Conservation (phyloP, 2,329 filamentous ascomycete genomes). For the Capronia epimyces region DNA sequence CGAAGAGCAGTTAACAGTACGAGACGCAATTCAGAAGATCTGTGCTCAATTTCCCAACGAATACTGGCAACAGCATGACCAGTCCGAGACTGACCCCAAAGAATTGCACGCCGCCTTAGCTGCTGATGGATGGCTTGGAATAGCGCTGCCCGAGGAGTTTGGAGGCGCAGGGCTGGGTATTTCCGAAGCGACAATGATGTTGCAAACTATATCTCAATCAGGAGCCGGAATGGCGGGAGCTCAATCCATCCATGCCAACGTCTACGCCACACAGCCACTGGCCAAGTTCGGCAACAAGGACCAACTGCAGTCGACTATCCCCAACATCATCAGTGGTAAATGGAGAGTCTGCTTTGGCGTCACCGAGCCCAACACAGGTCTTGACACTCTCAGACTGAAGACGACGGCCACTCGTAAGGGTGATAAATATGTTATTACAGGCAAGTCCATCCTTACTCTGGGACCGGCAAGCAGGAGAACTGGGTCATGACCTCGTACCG, state of each 20-base stretch:
- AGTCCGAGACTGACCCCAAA: constrained; percentile 63
- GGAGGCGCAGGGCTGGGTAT: constrained; percentile 70
- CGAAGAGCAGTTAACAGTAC: constrained; percentile 65
- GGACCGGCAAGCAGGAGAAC: background rate
- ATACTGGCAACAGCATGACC: constrained; percentile 72
- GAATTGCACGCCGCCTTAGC: constrained; percentile 72
- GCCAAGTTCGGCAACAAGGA: constrained; percentile 64
- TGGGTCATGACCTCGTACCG: background rate
- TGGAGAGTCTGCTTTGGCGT: constrained; percentile 75
- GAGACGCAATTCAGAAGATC: constrained; percentile 63
- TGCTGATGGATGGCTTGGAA: constrained; percentile 73
- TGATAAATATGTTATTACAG: constrained; percentile 55
- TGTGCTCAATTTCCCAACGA: constrained; percentile 66
- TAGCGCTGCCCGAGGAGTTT: constrained; percentile 67
- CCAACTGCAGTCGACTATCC: constrained; percentile 60
- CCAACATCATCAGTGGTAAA: constrained; percentile 65
- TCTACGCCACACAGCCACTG: constrained; percentile 67
- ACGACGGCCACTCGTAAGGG: constrained; percentile 60
- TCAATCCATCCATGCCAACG: constrained; percentile 59
- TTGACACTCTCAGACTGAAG: constrained; percentile 67
- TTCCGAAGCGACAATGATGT: constrained; percentile 78
- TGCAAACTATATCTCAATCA: constrained; percentile 73
- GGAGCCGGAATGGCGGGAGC: constrained; percentile 73
- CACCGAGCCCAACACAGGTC: constrained; percentile 74
- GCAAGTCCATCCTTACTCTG: constrained; percentile 1